A percentile compares a stretch with the other conserved stretches of the same genome.
phyloP scores from a whole-genome alignment of 169 alveolate genomes.

The Cryptosporidium felis region DNA sequence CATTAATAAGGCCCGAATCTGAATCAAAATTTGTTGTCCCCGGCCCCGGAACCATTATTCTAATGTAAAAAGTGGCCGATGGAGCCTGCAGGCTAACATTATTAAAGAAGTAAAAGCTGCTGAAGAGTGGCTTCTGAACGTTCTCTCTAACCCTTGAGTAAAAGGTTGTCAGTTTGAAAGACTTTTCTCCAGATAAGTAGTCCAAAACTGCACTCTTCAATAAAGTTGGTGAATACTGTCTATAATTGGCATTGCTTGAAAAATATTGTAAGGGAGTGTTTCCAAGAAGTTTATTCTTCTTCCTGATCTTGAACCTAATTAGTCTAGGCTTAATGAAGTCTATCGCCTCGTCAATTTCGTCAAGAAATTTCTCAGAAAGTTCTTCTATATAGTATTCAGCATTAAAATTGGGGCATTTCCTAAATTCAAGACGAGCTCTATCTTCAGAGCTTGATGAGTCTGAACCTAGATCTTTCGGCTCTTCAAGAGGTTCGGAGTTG shows the following conservation, averaged over 20 bases:
- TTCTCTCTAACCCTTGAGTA: not conserved
- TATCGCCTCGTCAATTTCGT: not conserved
- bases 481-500: no score
- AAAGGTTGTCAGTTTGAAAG: not conserved
- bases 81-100: not conserved
- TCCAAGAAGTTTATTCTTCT: constrained; percentile 4
- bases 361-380: not conserved
- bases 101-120: constrained; percentile 1
- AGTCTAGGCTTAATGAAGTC: not conserved
- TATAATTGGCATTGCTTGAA: not conserved
- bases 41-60: constrained; percentile 6
- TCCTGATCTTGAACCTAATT: constrained; percentile 12
- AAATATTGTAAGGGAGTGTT: not conserved
- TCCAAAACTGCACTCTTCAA: constrained; percentile 20
- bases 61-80: not conserved
- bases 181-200: not conserved
- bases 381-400: not conserved
- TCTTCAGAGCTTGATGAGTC: no score
- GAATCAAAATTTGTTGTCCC: not conserved
- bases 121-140: not conserved
- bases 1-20: not conserved
- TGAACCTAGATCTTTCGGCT: no score
- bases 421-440: not conserved
- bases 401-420: not conserved
- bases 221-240: constrained; percentile 6